Evolutionary conservation across 306 rosid species (phyloP), one percentile per base, ranked within the genome.

Genomic region (Vigna hirtella): DNA sequence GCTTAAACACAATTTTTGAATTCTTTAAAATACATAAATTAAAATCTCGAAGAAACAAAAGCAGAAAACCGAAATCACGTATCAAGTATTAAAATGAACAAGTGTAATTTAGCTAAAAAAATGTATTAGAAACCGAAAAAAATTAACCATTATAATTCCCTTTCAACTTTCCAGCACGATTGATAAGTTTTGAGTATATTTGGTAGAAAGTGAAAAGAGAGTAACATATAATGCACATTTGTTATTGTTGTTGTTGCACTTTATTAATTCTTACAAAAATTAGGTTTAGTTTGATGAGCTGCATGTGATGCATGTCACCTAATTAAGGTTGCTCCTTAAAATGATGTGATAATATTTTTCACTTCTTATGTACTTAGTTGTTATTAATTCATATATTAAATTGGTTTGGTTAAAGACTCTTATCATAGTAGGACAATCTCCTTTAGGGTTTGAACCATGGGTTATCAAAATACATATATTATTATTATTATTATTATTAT

Each of bases 331-430:
- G 18, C 14, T 67, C 62, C 32, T 73, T 74, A 45, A 45, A 45
- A 61, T 74, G 40, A 38, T 6, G 14, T 9, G 38, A 52, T 56
- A 59, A 47, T 56, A 45, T 36, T 47, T 70, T 40, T 49, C 22
- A n/a, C 22, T 64, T 36, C 2, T 22, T 11, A 14, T 50, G 15
- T 12, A 53, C 12, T 53, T 47, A 20, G 20, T 34, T 45, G 62
- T 48, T 47, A 56, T 32, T 62, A 7, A n/a, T 5, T 10, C 0
- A 45, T 45, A 63, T 20, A 32, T 30, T 66, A 63, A 66, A 52
- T 30, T 4, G 32, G 30, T 78, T 38, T 52, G 73, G 83, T 84
- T 72, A 82, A 32, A 78, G 26, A 20, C 73, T 80, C 77, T 58
- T 28, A 66, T 80, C 80, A 66, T 42, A 50, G 79, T 80, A 24